Evolutionary conservation across 495 filamentous ascomycete genomes (phyloP), one percentile per base, ranked within the genome.

Genomic region (Penicillium goetzii): DNA sequence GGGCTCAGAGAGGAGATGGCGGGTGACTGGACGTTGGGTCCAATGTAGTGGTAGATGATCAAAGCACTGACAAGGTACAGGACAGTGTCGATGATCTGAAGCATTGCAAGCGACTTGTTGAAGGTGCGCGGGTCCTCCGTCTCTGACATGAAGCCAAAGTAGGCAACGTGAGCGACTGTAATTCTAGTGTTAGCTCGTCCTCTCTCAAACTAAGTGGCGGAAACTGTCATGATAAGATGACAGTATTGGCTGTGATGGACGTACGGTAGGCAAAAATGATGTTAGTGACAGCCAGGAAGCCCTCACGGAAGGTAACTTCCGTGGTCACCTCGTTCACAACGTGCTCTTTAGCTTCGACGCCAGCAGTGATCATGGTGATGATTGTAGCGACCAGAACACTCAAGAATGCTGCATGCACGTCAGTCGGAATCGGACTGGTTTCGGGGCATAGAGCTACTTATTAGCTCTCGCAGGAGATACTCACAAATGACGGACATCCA

Each of bases 111-210:
- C 0, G 90, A 82, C 73, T 90, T 90, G 59, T 80, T 78, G 69
- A 85, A 92, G 61, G 89, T 85, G 23, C 74, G 69, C 0, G 88
- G 88, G 0, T 86, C 84, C 68, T 88, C 84, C 74, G 91, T 87
- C 73, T 94, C 91, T 43, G 88, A 86, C 72, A 91, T 89, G 76
- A 93, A 88, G 53, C 81, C 84, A 76, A 93, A 90, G 74, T 90
- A 89, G 66, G 89, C 84, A 69, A 90, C 78, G 78, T 91, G 84
- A 61, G 89, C 79, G 75, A 88, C 84, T 78, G 51, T n/a, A 12
- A 40, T 30, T 12, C 30, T 33, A 33, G 19, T 34, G 36, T 70
- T 65, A 65, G 61, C 60, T 45, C 43, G 15, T 8, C 10, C 15
- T 2, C 1, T 53, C 17, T 34, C 28, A 21, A 3, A 33, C 0